Base-by-base conservation (phyloP, 2,329 filamentous ascomycete species). In the Sporothrix euskadiensis region DNA sequence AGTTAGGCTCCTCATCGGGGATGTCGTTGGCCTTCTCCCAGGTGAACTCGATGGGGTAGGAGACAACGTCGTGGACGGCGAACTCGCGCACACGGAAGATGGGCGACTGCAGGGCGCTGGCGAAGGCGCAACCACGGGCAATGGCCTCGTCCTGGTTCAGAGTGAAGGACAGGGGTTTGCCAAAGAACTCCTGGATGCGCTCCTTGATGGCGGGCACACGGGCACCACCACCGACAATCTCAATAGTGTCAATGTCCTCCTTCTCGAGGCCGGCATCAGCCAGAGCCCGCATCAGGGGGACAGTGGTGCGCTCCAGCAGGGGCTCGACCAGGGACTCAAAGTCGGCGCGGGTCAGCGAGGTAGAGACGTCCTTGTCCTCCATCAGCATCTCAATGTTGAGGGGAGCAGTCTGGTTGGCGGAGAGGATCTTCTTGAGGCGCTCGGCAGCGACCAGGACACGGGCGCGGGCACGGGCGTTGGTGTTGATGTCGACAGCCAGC, bases 1-100 rank as follows among this genome's bases (percentile, higher is more conserved):
- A 87, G 85, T 91, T 97, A 73, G 96, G 98, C 82, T 98, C 96
- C 87, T 99, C 96, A 79, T 99, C 96, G 35, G 96, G 96, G 78
- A 99, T 99, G 80, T 99, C 96, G 74, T 94, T 90, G 35, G 95
- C 97, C 88, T 98, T 97, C 87, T 99, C 96, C 96, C 96, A 99
- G 71, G 91, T 92, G 83, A 99, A 99, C 82, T 99, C 95, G 82
- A 99, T 97, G 68, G 96, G 96, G 86, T 98, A 99, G 86, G 91
- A 94, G 84, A 97, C 93, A 79, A 98, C 95, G 83, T 99, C 96
- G 87, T 98, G 94, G 75, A 98, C 92, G 78, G 94, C 90, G 84
- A 99, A 99, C 86, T 99, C 96, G 80, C 96, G 94, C 81, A 99
- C 96, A 82, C 95, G 94, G 92, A 99, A 98, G 77, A 97, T 93